A percentile compares a stretch with the other conserved stretches of the same genome.
These are phyloP conservation scores for Arxiozyma bovina DNA, from an alignment of 1,139 yeast species.

Conservation along the genomic window DNA sequence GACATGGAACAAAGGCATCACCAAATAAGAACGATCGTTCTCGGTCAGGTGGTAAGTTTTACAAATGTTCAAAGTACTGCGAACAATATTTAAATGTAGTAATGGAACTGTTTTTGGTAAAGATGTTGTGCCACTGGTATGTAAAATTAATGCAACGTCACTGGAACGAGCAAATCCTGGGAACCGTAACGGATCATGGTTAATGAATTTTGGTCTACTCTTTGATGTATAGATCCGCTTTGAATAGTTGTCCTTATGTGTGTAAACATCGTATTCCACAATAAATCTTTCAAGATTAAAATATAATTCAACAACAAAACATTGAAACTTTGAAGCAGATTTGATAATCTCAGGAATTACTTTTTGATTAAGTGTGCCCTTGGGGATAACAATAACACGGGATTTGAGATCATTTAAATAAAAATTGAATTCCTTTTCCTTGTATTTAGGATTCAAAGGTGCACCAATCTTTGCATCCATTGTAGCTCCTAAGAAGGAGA, in stretches of 20 bases:
- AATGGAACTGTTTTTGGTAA: constrained; percentile 65
- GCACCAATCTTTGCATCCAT: constrained; percentile 51
- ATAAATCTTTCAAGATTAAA: constrained; percentile 35
- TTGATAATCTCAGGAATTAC: constrained; percentile 37
- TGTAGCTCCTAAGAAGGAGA: constrained; percentile 46
- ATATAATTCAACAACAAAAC: constrained; percentile 44
- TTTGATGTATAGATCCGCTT: constrained; percentile 29
- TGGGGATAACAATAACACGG: constrained; percentile 46
- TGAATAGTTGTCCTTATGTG: constrained; percentile 26
- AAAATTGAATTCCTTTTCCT: constrained; percentile 50
- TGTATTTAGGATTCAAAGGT: constrained; percentile 55
- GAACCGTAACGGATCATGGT: constrained; percentile 24
- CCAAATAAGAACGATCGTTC: constrained; percentile 47
- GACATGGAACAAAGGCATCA: constrained; percentile 68
- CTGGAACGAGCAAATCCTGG: constrained; percentile 39
- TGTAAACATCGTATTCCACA: constrained; percentile 36
- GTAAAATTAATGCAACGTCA: constrained; percentile 54
- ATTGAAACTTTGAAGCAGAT: constrained; percentile 41
- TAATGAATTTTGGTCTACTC: constrained; percentile 27
- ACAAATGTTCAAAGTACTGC: constrained; percentile 48
- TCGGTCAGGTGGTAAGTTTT: constrained; percentile 44
- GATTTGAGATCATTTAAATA: constrained; percentile 52
- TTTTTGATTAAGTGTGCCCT: constrained; percentile 32
- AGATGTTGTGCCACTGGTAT: constrained; percentile 67
- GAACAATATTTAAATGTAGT: constrained; percentile 51